Percentiles rank a stretch among this genome's conserved stretches.
Evolutionary conservation across 176 grass and related monocot genomes (phyloP).

Genomic region (sorghum (Sorghum bicolor)): Sorghum_bicolor_NCBIv3 NC_012873.2:67672001-67672500

Average conservation of each 20-base stretch:
- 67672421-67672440: constrained; percentile 36
- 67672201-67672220: not conserved
- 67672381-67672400: constrained; percentile 39
- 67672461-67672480: constrained; percentile 27
- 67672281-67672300: not conserved
- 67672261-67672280: not conserved
- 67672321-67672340: constrained; percentile 17
- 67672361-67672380: constrained; percentile 28
- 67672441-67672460: constrained; percentile 37
- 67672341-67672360: constrained; percentile 10
- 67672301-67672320: constrained; percentile 27
- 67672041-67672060: not conserved
- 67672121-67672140: constrained; percentile 76
- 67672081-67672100: constrained; percentile 17
- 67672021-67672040: not conserved
- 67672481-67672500: constrained; percentile 31
- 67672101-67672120: constrained; percentile 76
- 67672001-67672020: constrained; percentile 83
- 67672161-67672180: constrained; percentile 87
- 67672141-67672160: constrained; percentile 85
- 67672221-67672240: not conserved
- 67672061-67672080: not conserved
- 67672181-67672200: not conserved
- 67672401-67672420: constrained; percentile 18
- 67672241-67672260: not conserved